phyloP scores from a whole-genome alignment of 768 basidiomycete genomes.

The Pleurotus pulmonarius region DNA sequence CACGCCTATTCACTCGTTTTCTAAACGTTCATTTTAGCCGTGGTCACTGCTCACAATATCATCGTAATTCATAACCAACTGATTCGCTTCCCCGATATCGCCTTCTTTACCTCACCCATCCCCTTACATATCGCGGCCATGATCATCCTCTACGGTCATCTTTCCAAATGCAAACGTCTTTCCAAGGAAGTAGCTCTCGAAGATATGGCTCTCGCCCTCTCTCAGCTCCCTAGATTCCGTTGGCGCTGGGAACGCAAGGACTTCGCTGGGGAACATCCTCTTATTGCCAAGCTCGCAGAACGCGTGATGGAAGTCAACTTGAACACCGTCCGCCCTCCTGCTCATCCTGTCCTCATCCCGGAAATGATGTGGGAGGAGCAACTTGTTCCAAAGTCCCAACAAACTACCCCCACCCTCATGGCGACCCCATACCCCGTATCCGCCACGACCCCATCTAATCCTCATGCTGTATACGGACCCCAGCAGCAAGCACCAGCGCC shows the following conservation, averaged over 20 bases:
- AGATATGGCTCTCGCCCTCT: conserved; percentile 83
- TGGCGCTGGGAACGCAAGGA: conserved; percentile 93
- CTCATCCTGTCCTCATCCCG: conserved; percentile 40
- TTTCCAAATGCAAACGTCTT: conserved; percentile 71
- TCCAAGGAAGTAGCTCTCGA: conserved; percentile 65
- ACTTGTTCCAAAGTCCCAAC: conserved; percentile 31
- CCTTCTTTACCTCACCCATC: conserved; percentile 86
- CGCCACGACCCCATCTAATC: conserved; percentile 15
- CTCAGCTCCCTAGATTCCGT: conserved; percentile 85
- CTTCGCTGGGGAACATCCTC: conserved; percentile 74
- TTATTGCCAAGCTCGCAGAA: conserved; percentile 79
- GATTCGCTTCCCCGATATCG: conserved; percentile 80
- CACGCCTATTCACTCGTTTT: background rate
- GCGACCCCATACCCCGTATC: conserved; percentile 27
- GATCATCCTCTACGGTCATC: conserved; percentile 87
- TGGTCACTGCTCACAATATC: conserved; percentile 83
- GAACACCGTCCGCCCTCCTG: conserved; percentile 48
- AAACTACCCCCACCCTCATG: conserved; percentile 38
- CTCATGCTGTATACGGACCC: conserved; percentile 27
- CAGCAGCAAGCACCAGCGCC: conserved; percentile 26
- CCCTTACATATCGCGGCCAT: conserved; percentile 88
- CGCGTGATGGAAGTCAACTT: conserved; percentile 74
- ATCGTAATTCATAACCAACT: conserved; percentile 82
- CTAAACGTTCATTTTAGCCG: conserved; percentile 40
- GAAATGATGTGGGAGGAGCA: conserved; percentile 58